Evolutionary conservation across 176 grass and related monocot genomes (phyloP), one percentile per base, ranked within the genome.

Genomic region (Paspalum notatum): DNA sequence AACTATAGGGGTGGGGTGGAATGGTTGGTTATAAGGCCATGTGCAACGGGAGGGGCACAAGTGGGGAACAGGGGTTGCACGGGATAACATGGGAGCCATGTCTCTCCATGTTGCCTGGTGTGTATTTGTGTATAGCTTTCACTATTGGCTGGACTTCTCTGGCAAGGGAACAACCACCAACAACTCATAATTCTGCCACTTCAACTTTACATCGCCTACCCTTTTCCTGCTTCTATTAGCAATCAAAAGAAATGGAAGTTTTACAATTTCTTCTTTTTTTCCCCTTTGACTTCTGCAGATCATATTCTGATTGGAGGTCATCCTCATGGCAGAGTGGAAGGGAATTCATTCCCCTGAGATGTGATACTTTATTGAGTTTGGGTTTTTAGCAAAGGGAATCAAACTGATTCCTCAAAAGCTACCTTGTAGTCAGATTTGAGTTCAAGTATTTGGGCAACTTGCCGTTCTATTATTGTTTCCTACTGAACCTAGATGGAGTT

Each of bases 1-100:
- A 85, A 86, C 74, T 67, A 75, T 80, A n/a, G 52, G 71, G 72
- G 49, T 78, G 55, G 76, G 66, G 61, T 69, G 64, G 77, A 75
- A 83, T 58, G 73, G 79, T 68, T 86, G 79, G 83, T 74, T 83
- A 85, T 85, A 85, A 85, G 76, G 79, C 85, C 90, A 96, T 96
- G 93, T 92, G 93, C 84, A 88, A 91, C 86, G 85, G 84, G 74
- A 88, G 77, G 84, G 81, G 62, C 72, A 72, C 81, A 85, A 90
- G 87, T 90, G 93, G 93, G 84, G 93, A 92, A 92, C 90, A 92
- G 84, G 79, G 90, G 65, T 85, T 87, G 83, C 82, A 90, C 75
- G 88, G 79, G 86, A 91, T 94, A 89, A 89, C 92, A 87, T 94
- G 92, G 89, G 85, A 89, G 68, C 75, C 89, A 94, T 85, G 86